Base-by-base conservation (phyloP, 306 rosid species). In the Gleditsia sinensis region DNA sequence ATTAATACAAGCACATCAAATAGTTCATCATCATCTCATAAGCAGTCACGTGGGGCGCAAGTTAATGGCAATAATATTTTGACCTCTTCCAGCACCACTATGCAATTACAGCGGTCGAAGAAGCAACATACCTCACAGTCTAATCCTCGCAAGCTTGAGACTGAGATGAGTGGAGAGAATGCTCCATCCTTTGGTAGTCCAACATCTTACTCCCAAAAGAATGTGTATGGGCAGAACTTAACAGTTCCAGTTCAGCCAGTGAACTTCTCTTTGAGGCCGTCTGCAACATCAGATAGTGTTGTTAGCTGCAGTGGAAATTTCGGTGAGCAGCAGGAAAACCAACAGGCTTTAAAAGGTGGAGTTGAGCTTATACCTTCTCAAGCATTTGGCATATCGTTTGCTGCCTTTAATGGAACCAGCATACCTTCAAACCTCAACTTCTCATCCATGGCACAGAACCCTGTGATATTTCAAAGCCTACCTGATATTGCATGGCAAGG, bases 331-430 rank as follows among this genome's bases (percentile, higher is more conserved):
- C 81, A 82, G 75, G 84, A 74, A 5, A 85, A 83, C 25, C 81
- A 82, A 6, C 83, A 84, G 33, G 77, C 80, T 75, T 77, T 37
- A 32, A 89, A 89, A 64, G 86, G 79, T 58, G 86, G 80, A 16
- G 85, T 68, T 58, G 89, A 88, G 59, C 54, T 69, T 51, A 77
- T 77, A 50, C 85, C 93, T 40, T 86, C 96, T 60, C 91, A 86
- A 67, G 80, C 86, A 46, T 86, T 81, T 79, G 88, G 86, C 20
- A 82, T 92, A 83, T 86, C 95, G 60, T 86, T 82, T 78, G 76
- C 86, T 65, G 65, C 84, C 43, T 76, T 77, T 50, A 81, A 78
- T 54, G 88, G 83, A 51, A 71, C 76, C 65, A 71, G 54, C 50
- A 62, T 71, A 59, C 83, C 85, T 42, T 85, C 89, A 54, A 75